Evolutionary conservation across 306 rosid species (phyloP).

Genomic region (Begonia fuchsioides): DNA sequence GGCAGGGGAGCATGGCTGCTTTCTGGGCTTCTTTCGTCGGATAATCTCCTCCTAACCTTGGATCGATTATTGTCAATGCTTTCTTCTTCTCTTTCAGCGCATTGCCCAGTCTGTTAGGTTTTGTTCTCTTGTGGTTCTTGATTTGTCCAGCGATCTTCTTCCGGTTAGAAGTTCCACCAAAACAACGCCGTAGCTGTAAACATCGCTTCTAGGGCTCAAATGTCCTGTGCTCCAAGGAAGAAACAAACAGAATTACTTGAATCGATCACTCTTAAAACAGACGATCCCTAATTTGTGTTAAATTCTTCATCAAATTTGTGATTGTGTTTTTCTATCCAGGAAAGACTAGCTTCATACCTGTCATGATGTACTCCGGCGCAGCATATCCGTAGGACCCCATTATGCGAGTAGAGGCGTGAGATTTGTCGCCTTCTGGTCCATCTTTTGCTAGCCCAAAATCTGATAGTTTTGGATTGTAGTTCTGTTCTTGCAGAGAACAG

Average conservation of each 20-base stretch:
- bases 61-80: conserved; percentile 50
- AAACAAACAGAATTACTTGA: too few species aligned
- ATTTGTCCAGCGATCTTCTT: conserved; percentile 80
- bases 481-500: conserved; percentile 26
- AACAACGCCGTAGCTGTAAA: conserved; percentile 91
- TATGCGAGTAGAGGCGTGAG: conserved; percentile 88
- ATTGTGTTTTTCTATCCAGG: too few species aligned
- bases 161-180: conserved; percentile 81
- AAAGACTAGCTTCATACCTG: conserved; percentile 28
- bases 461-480: conserved; percentile 88
- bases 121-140: conserved; percentile 72
- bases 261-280: too few species aligned
- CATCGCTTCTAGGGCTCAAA: conserved; percentile 84
- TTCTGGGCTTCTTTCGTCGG: conserved; percentile 69
- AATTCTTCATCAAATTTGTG: too few species aligned
- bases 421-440: conserved; percentile 92
- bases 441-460: conserved; percentile 95
- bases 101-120: conserved; percentile 91
- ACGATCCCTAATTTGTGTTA: background rate
- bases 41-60: conserved; percentile 69
- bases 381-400: conserved; percentile 99
- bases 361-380: conserved; percentile 93
- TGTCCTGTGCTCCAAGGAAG: conserved; percentile 45
- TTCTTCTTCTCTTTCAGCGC: conserved; percentile 90
- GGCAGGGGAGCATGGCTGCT: conserved; percentile 85